Evolutionary conservation across 2,329 filamentous ascomycete species (phyloP), one percentile per base, ranked within the genome.

Genomic region (Endocalyx cinctus): DNA sequence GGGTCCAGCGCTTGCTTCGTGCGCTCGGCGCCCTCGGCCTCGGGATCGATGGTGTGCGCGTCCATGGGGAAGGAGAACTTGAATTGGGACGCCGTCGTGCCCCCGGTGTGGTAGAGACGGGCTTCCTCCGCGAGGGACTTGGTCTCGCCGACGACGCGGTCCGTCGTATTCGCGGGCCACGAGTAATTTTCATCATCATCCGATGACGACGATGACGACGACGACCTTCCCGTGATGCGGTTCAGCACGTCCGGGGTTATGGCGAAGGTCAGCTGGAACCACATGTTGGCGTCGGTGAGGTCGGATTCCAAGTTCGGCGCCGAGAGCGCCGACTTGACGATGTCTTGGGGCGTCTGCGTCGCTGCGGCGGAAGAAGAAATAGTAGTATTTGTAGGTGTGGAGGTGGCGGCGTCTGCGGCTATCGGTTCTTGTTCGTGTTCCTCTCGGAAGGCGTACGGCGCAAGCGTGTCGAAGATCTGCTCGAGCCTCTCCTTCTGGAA

Each of bases 81-180:
- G 30, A 50, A 41, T 17, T 29, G 37, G 8, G 37, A 34, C n/a
- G 39, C 27, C 17, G 42, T 45, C 14, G 48, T 56, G 11, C 55
- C 47, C n/a, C n/a, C n/a, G n/a, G n/a, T n/a, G n/a, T n/a, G n/a
- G 23, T 69, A 57, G 8, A 62, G 55, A 11, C 50, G 55, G 11
- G 66, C 60, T 17, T 70, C 61, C 32, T 65, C 59, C 18, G 62
- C 54, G 25, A 67, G 56, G n/a, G n/a, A n/a, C 27, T 47, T 54
- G 19, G 57, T 37, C 16, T 65, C 64, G 3, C 69, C 70, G 5
- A 52, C 61, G n/a, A 71, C 65, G 5, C 64, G 62, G 43, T 81
- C 74, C 2, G 63, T 59, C 0, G 75, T 77, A 28, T 73, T 67
- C 8, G 78, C 63, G 10, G 66, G 60, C 72, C 74, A 80, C 27